Evolutionary conservation across 2,329 filamentous ascomycete species (phyloP), one percentile per base, ranked within the genome.

Genomic region (Fusarium setosum): DNA sequence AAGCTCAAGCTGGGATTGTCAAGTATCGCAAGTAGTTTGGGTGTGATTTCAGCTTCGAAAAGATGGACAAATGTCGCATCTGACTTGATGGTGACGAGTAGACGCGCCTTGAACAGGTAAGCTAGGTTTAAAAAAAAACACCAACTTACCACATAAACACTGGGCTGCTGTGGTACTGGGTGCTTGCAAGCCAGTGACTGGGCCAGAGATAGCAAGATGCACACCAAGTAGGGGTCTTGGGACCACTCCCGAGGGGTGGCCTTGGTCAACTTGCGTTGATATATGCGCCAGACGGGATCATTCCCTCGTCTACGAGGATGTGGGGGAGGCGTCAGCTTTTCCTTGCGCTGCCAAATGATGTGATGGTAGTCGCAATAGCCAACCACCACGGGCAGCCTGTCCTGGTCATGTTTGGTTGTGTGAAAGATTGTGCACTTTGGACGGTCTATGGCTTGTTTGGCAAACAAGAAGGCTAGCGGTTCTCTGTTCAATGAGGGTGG

Each of bases 151-250:
- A 31, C 11, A 12, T 23, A 47, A 45, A 31, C 12, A 34, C 21
- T 17, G 4, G 48, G 55, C 40, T 45, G 23, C 40, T 45, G 23
- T 3, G 26, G 26, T 52, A 20, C 7, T 5, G 18, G 37, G 20
- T 21, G 40, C 24, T 34, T 42, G 15, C 29, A 35, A 24, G 23
- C 44, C 32, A 35, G 29, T 23, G 29, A 44, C 20, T 59, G 37
- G 11, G 56, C 56, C 49, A 59, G 29, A 13, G 56, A 54, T 8
- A 59, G 32, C 13, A 59, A 24, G 20, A 54, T 24, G 17, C 42
- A 59, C 26, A 59, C 21, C 23, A 59, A 23, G 37, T 59, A 54
- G 11, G 56, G 49, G 40, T 59, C 42, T 23, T 44, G n/a, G 20
- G 31, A 54, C 56, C 42, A 59, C 10, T 11, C 24, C 6, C n/a